A percentile compares a stretch with the other conserved stretches of the same genome.
Conservation (phyloP, 768 basidiomycete species). For the Phaffia australis region DNA sequence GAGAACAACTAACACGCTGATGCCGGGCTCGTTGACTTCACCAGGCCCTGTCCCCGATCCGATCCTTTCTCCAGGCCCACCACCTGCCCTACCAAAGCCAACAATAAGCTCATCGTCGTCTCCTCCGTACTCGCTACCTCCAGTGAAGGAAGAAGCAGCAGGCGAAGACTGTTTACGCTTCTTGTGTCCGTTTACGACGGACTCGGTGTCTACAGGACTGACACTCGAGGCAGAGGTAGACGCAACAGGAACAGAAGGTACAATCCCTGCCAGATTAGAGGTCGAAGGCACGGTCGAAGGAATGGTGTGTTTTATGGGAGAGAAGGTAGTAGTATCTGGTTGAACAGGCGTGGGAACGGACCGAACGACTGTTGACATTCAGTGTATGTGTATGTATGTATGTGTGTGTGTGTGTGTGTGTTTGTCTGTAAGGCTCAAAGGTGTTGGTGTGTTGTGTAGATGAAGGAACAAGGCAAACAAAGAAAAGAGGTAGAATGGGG, state of each 20-base stretch:
- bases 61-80: slow-evolving; percentile 10
- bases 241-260: too few relatives aligned
- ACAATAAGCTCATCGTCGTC: slow-evolving; percentile 3
- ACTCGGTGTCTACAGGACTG: too few relatives aligned
- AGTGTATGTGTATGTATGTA: not conserved
- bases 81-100: not conserved
- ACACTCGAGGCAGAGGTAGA: too few relatives aligned
- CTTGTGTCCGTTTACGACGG: too few relatives aligned
- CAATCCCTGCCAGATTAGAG: too few relatives aligned
- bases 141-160: not conserved
- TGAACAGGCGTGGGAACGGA: too few relatives aligned
- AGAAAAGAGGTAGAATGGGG: not conserved
- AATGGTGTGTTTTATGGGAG: too few relatives aligned
- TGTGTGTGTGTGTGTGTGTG: not conserved
- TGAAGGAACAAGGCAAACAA: not conserved
- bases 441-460: not conserved
- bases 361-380: not conserved
- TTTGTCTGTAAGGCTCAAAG: not conserved
- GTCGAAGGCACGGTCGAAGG: too few relatives aligned
- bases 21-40: slow-evolving; percentile 24
- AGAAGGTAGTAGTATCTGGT: too few relatives aligned
- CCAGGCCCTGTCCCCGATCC: slow-evolving; percentile 18
- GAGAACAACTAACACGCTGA: slow-evolving; percentile 12
- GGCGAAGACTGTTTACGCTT: not conserved
- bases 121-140: slow-evolving; percentile 5